phyloP scores from a whole-genome alignment of 371 early-diverging fungal genomes.

The Mortierella sp. region DNA sequence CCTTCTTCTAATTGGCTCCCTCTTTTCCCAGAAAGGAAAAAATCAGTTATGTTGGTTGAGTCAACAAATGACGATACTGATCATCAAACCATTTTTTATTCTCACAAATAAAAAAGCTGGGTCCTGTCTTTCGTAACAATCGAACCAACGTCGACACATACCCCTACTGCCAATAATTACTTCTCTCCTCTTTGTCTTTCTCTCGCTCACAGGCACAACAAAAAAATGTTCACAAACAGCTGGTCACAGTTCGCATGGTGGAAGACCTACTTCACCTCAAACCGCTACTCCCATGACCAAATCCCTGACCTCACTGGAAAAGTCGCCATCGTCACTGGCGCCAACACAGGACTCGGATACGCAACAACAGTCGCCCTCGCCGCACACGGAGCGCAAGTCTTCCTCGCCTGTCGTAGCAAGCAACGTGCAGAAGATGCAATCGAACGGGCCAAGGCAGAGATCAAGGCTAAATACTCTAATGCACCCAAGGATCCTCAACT shows the following conservation, averaged over 20 bases:
- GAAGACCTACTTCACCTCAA: neutral
- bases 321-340: constrained; percentile 79
- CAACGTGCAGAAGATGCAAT: constrained; percentile 62
- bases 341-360: constrained; percentile 76
- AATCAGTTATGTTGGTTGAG: no score
- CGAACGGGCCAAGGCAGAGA: constrained; percentile 62
- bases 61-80: no score
- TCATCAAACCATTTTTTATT: no score
- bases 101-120: no score
- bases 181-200: neutral
- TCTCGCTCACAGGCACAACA: neutral
- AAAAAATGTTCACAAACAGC: neutral
- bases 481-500: constrained; percentile 42
- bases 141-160: no score
- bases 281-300: constrained; percentile 36
- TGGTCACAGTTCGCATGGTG: neutral
- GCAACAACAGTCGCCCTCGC: constrained; percentile 70
- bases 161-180: neutral
- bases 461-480: constrained; percentile 34
- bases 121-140: no score
- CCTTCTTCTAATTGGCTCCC: no score
- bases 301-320: constrained; percentile 74
- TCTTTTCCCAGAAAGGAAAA: no score
- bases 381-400: constrained; percentile 66
- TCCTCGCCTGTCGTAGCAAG: constrained; percentile 69